Base-by-base conservation (phyloP, 2,329 filamentous ascomycete genomes). In the Paraphaeosphaeria sporulosa region DNA sequence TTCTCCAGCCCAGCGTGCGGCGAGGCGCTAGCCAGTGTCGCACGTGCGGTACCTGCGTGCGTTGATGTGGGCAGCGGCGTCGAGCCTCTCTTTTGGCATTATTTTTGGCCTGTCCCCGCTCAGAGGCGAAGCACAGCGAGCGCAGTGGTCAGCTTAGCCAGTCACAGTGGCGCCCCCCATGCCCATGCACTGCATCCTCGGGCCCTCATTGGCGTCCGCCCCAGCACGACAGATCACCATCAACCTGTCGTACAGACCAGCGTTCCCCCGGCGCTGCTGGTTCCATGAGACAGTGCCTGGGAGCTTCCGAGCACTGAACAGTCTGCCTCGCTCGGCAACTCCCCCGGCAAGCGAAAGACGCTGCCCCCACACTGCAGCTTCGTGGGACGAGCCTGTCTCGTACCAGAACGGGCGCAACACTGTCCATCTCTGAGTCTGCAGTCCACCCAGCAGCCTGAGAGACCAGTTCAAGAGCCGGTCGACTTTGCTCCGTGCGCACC, bases 31-130 rank as follows among this genome's bases (percentile, higher is more conserved):
- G 55, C 55, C 46, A 42, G 46, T 23, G 34, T 43, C 25, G 19
- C 55, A 57, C 55, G 55, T 44, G 47, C 47, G 44, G 44, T 51
- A 50, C 55, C 55, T 57, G 55, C 42, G 27, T 43, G 30, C 17
- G 27, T n/a, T 36, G 27, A 46, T 1, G 40, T 44, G 51, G 34
- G 27, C 15, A 23, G 17, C 9, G n/a, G 27, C 25, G 10, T 46
- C 30, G 27, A 23, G 47, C 38, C 21, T 54, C 51, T 30, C 25
- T 54, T 46, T 47, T 38, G 52, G 52, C 4, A 32, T 36, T 55
- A 55, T 55, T 55, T 55, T 55, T 55, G 52, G 52, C 38, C n/a
- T 25, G 17, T 36, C 47, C 52, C 52, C 51, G 51, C 51, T 42
- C 15, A 46, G 52, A 46, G 52, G 52, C 52, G 52, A 36, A 55